phyloP scores from a whole-genome alignment of 345 rosid species.

The Brassica incana region DNA sequence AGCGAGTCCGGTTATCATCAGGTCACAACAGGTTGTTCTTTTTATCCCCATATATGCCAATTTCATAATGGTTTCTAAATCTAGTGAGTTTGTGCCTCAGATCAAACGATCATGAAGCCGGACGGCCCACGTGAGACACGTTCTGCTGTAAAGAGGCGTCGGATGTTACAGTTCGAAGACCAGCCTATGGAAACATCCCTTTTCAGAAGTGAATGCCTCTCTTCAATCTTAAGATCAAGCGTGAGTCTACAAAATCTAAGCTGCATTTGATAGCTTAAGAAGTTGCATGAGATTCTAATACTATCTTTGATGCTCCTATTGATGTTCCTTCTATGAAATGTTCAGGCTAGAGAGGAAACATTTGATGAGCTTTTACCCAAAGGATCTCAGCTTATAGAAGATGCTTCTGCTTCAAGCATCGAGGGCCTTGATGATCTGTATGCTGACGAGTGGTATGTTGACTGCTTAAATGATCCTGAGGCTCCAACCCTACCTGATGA shows the following conservation, averaged over 20 bases:
- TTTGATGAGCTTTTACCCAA: neutral
- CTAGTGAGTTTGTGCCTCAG: conserved; percentile 39
- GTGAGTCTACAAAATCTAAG: conserved; percentile 41
- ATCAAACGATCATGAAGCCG: conserved; percentile 47
- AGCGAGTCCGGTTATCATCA: conserved; percentile 57
- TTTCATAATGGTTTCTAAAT: conserved; percentile 23
- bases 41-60: neutral
- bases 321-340: neutral
- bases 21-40: conserved; percentile 33
- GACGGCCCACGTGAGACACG: conserved; percentile 52
- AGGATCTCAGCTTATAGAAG: neutral
- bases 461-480: neutral
- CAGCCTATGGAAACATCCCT: conserved; percentile 47
- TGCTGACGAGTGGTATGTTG: neutral
- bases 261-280: neutral
- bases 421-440: neutral
- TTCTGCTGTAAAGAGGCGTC: conserved; percentile 74
- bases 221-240: conserved; percentile 69
- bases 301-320: neutral
- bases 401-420: neutral
- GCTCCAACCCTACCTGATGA: neutral
- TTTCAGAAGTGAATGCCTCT: conserved; percentile 58
- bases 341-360: neutral
- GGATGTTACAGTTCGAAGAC: conserved; percentile 81
- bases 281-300: neutral